Conservation (phyloP, 768 basidiomycete species). For the Pulveroboletus sp. region DNA sequence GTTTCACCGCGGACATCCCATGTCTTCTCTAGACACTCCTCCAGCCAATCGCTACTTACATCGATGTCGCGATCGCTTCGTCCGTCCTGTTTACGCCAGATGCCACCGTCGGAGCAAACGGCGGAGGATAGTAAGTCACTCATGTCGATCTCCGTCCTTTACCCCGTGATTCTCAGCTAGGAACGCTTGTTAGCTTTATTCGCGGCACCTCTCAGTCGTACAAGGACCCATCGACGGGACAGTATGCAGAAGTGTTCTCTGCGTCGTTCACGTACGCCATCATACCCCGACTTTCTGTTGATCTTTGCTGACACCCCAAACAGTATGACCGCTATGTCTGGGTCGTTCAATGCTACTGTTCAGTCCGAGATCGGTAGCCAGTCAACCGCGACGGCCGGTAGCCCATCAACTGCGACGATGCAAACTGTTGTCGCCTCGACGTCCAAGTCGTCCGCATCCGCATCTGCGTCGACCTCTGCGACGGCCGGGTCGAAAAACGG, state of each 20-base stretch:
- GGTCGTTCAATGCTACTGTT: slow-evolving; percentile 54
- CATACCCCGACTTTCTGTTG: background rate
- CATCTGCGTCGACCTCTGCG: background rate
- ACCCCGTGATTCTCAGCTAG: background rate
- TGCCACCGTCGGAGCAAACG: slow-evolving; percentile 49
- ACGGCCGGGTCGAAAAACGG: slow-evolving; percentile 4
- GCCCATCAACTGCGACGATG: slow-evolving; percentile 40
- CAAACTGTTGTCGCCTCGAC: background rate
- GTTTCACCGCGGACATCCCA: background rate
- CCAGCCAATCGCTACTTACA: slow-evolving; percentile 43
- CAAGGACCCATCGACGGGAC: slow-evolving; percentile 51
- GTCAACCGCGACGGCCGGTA: slow-evolving; percentile 42
- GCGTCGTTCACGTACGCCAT: slow-evolving; percentile 64
- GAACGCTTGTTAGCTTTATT: slow-evolving; percentile 54
- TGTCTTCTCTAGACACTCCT: slow-evolving; percentile 43
- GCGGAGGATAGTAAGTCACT: slow-evolving; percentile 47
- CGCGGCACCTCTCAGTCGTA: slow-evolving; percentile 58
- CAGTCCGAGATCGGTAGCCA: slow-evolving; percentile 58
- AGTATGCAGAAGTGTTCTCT: slow-evolving; percentile 68
- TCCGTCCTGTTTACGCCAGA: slow-evolving; percentile 50
- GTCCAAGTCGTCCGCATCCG: background rate
- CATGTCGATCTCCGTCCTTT: no score
- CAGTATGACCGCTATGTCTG: slow-evolving; percentile 68
- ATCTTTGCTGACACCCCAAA: background rate
- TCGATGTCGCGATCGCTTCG: slow-evolving; percentile 48